Evolutionary conservation across 495 filamentous ascomycete species (phyloP), one percentile per base, ranked within the genome.

Genomic region (Xylaria intraflava): DNA sequence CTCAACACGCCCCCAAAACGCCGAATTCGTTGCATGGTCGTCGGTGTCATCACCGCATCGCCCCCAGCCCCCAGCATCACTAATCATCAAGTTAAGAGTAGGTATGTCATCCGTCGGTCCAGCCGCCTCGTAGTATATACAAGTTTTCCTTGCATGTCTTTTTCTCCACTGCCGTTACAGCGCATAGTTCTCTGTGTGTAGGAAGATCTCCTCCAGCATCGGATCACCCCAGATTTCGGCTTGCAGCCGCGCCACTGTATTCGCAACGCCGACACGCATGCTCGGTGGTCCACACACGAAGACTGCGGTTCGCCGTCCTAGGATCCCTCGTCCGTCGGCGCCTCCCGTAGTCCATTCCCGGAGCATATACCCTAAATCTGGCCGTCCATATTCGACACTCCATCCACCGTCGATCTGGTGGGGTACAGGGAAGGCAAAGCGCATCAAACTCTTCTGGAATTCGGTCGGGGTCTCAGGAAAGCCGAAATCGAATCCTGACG

Each of bases 131-230:
- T 31, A 36, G 22, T 56, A 56, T 46, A 51, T 45, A 51, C 47
- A 56, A 30, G 22, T 14, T 30, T 16, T 44, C 29, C 53, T 40
- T 33, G 11, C 20, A 17, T 35, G 12, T 41, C 24, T 3, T 23
- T n/a, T 42, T 42, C 17, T 40, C 40, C n/a, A 17, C 6, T 31
- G 9, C 49, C 29, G 2, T 35, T 40, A 94, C 46, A 92, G 73
- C 35, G 89, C 88, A 71, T 94, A 95, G 67, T 95, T 96, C 77
- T 97, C 92, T 10, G 90, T 86, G 76, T 96, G 92, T 68, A 97
- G 67, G 66, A 90, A 95, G 52, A 97, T 85, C 80, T 97, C 92
- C 64, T 96, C 92, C 40, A 83, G 81, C 46, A 78, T 78, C 16
- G 83, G 78, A 58, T 87, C 84, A 2, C 76, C 78, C 86, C 88